phyloP scores from a whole-genome alignment of 2,329 filamentous ascomycete species.

The Monosporascus sp. region DNA sequence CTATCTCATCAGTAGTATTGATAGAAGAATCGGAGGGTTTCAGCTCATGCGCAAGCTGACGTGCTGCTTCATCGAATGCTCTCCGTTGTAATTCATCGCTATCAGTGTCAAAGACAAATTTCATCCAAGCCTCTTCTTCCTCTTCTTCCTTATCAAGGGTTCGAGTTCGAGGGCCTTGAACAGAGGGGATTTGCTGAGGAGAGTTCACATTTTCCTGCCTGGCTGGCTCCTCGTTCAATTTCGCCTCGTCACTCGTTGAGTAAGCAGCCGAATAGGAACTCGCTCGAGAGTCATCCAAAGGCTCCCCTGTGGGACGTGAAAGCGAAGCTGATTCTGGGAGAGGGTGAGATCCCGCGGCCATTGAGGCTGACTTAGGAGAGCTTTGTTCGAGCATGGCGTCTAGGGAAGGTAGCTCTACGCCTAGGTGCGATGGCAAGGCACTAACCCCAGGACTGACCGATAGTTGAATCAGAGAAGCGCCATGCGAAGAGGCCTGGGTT shows the following conservation, averaged over 20 bases:
- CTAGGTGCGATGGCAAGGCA: background rate
- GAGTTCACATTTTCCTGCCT: background rate
- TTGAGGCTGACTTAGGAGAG: background rate
- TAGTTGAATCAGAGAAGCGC: background rate
- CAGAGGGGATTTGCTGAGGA: background rate
- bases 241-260: background rate
- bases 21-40: constrained; percentile 15
- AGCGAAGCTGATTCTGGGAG: background rate
- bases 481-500: background rate
- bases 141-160: background rate
- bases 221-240: background rate
- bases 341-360: background rate
- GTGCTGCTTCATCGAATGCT: constrained; percentile 21
- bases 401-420: background rate
- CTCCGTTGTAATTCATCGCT: constrained; percentile 16
- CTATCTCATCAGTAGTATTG: background rate
- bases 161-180: background rate
- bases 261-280: background rate
- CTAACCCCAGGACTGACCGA: background rate
- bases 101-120: constrained; percentile 20
- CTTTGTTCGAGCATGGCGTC: background rate
- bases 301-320: background rate
- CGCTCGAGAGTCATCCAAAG: background rate
- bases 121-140: constrained; percentile 24
- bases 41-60: constrained; percentile 20